phyloP scores from a whole-genome alignment of 2,329 filamentous ascomycete species.

The Fusarium marasasianum region DNA sequence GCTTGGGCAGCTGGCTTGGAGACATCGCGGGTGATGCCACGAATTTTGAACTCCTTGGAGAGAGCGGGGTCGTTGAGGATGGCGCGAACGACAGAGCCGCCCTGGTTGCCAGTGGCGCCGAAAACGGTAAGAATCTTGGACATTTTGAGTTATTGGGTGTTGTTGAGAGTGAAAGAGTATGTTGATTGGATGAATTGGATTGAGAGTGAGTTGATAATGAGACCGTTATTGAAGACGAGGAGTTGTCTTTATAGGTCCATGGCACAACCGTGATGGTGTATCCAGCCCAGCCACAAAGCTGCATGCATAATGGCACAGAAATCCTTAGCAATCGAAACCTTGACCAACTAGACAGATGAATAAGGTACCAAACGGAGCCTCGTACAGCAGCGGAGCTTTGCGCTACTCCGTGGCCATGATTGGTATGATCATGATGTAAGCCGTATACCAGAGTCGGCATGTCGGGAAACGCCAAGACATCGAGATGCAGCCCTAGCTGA shows the following conservation, averaged over 20 bases:
- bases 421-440: neutral
- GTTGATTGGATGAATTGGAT: fast-evolving
- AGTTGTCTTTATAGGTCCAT: conserved; percentile 14
- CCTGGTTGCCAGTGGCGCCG: conserved; percentile 60
- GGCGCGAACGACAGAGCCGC: conserved; percentile 56
- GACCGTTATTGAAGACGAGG: neutral
- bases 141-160: conserved; percentile 24
- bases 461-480: conserved; percentile 40
- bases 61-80: conserved; percentile 59
- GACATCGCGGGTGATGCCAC: conserved; percentile 58
- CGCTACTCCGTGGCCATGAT: neutral
- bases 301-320: neutral
- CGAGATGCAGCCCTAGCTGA: conserved; percentile 9
- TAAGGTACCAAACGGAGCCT: neutral
- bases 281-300: conserved; percentile 7
- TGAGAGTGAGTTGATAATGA: neutral
- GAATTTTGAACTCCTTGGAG: conserved; percentile 55
- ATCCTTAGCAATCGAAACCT: conserved; percentile 27
- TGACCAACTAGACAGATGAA: neutral
- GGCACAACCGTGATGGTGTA: conserved; percentile 5
- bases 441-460: conserved; percentile 5
- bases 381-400: neutral
- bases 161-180: too few relatives aligned
- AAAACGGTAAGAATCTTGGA: conserved; percentile 56
- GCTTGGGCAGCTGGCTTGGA: conserved; percentile 52